These are phyloP conservation scores for Xerocomus spinulosus DNA, from an alignment of 768 basidiomycete species.

Conservation along the genomic window DNA sequence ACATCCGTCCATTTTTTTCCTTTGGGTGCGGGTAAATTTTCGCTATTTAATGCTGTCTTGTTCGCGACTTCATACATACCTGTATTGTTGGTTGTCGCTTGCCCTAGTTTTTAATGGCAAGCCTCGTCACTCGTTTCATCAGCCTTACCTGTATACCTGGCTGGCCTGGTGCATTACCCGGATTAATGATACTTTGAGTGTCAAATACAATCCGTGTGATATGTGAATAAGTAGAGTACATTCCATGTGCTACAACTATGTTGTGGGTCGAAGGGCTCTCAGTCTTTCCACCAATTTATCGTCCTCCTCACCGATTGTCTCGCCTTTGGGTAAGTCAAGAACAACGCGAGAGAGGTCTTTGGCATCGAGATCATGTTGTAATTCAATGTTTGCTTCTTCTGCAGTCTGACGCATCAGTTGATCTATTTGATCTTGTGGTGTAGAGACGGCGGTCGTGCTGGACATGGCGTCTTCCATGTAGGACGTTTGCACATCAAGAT, in stretches of 20 bases:
- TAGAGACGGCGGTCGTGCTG: constrained; percentile 85
- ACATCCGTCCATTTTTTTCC: constrained; percentile 4
- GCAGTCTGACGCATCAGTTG: constrained; percentile 87
- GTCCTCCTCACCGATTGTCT: constrained; percentile 71
- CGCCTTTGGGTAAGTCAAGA: constrained; percentile 50
- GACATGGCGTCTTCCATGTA: constrained; percentile 99
- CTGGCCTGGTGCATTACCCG: constrained; percentile 4
- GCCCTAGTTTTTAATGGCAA: constrained; percentile 9
- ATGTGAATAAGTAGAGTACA: constrained; percentile 8
- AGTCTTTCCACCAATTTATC: constrained; percentile 78
- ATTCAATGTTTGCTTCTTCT: constrained; percentile 93
- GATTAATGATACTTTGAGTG: constrained; percentile 8
- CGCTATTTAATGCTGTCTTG: constrained; percentile 16
- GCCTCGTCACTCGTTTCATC: constrained; percentile 14
- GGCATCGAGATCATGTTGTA: constrained; percentile 82
- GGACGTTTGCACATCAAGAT: constrained; percentile 95
- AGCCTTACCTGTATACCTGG: not conserved
- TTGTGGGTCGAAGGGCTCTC: constrained; percentile 80
- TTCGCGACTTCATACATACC: constrained; percentile 9
- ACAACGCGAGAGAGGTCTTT: constrained; percentile 54
- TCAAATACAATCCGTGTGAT: not conserved
- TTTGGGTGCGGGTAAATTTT: constrained; percentile 26
- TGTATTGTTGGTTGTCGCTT: constrained; percentile 19
- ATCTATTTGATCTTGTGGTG: constrained; percentile 97
- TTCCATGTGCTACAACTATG: constrained; percentile 30